Evolutionary conservation across 1,284 basidiomycete genomes (phyloP).

Genomic region (Pseudozyma thailandica): DNA sequence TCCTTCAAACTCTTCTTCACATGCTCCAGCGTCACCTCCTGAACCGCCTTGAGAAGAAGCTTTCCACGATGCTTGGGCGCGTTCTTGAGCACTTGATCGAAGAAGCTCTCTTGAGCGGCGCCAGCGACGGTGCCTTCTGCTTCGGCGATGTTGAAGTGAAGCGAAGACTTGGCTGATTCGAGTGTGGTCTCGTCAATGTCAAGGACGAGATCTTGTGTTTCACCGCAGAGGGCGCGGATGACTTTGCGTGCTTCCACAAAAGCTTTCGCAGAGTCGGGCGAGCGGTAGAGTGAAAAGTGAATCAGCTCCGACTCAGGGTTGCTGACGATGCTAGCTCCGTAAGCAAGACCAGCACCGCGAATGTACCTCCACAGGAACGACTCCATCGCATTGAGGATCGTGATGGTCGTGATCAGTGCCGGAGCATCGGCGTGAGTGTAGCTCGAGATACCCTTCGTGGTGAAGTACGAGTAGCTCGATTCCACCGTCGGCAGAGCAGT

Average conservation of each 20-base stretch:
- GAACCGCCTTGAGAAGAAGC: conserved; percentile 35
- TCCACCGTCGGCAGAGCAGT: conserved; percentile 93
- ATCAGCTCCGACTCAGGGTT: conserved; percentile 86
- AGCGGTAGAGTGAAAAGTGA: conserved; percentile 79
- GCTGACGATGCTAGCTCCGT: conserved; percentile 83
- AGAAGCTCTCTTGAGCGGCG: conserved; percentile 74
- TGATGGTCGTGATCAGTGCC: conserved; percentile 82
- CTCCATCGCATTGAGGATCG: conserved; percentile 92
- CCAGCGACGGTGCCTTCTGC: conserved; percentile 83
- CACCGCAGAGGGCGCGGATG: conserved; percentile 63
- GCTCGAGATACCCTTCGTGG: conserved; percentile 74
- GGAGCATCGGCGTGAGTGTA: conserved; percentile 81
- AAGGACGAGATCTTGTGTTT: conserved; percentile 22
- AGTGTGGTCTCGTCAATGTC: conserved; percentile 83
- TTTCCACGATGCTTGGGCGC: conserved; percentile 58
- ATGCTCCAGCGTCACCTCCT: conserved; percentile 81
- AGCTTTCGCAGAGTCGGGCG: conserved; percentile 86
- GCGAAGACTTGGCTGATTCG: conserved; percentile 89
- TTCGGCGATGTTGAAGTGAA: conserved; percentile 85
- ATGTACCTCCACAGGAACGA: conserved; percentile 83
- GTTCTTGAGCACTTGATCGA: conserved; percentile 52
- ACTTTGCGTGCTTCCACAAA: conserved; percentile 78
- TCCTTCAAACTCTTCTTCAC: conserved; percentile 77
- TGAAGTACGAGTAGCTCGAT: conserved; percentile 86
- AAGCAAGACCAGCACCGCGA: conserved; percentile 73